A percentile compares a stretch with the other conserved stretches of the same genome.
These are phyloP conservation scores for Acanthamoeba culbertsoni DNA, from an alignment of 208 protist genomes.

Conservation along the genomic window DNA sequence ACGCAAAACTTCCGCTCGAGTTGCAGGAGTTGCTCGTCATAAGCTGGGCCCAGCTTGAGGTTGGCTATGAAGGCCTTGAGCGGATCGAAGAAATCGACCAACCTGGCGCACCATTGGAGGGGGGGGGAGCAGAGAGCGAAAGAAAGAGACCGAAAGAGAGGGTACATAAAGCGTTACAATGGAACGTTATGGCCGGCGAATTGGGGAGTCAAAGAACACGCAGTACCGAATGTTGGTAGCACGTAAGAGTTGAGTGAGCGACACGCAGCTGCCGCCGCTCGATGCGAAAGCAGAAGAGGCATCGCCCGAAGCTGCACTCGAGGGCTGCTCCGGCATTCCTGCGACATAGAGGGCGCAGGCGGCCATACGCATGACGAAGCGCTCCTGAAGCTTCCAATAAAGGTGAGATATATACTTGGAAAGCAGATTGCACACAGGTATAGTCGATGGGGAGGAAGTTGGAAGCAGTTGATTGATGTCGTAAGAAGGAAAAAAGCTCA, in stretches of 20 bases:
- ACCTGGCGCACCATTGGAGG: neutral
- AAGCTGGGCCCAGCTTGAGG: neutral
- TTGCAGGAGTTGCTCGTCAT: slow-evolving; percentile 22
- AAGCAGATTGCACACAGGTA: too few relatives aligned
- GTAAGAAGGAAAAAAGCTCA: too few relatives aligned
- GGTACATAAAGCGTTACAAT: neutral
- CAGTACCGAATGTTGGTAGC: slow-evolving; percentile 21
- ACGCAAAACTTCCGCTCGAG: slow-evolving; percentile 42
- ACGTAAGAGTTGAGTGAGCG: slow-evolving; percentile 36
- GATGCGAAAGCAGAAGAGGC: neutral
- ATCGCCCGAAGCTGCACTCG: neutral
- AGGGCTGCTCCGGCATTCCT: slow-evolving; percentile 6
- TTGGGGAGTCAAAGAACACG: neutral
- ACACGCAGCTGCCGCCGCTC: neutral
- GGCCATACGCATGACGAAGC: slow-evolving; percentile 7
- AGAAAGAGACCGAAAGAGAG: neutral
- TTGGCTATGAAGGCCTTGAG: slow-evolving; percentile 35
- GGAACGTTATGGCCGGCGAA: too few relatives aligned
- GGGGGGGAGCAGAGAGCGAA: neutral
- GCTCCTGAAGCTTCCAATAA: too few relatives aligned
- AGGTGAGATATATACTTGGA: too few relatives aligned
- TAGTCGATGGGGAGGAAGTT: too few relatives aligned
- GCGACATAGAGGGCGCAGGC: slow-evolving; percentile 39
- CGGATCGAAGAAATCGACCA: slow-evolving; percentile 49
- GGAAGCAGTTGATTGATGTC: too few relatives aligned